A percentile compares a stretch with the other conserved stretches of the same genome.
Evolutionary conservation across 192 early-diverging fungal species (phyloP).

Genomic region (Backusella circina): DNA sequence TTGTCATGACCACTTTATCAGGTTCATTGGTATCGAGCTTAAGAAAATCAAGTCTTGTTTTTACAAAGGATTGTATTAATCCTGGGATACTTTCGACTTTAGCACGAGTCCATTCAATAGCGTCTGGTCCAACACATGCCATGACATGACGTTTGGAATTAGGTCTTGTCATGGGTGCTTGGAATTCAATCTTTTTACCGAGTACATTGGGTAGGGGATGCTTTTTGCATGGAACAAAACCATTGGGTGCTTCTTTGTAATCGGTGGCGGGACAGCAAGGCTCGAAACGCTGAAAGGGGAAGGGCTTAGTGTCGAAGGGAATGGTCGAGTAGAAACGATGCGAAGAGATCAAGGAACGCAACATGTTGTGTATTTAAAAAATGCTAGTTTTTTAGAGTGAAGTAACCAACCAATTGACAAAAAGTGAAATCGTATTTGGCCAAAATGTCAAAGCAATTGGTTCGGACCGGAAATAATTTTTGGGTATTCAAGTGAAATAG

Average conservation of each 20-base stretch:
- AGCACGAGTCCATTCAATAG: constrained; percentile 26
- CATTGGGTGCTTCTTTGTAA: background rate
- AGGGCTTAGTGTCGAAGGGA: constrained; percentile 29
- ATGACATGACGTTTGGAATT: constrained; percentile 24
- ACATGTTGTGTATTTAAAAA: background rate
- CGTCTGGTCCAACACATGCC: constrained; percentile 30
- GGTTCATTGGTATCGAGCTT: background rate
- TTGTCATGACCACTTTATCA: constrained; percentile 4
- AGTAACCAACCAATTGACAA: too few relatives aligned
- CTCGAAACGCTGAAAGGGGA: constrained; percentile 29
- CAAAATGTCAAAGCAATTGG: too few relatives aligned
- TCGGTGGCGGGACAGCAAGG: constrained; percentile 25
- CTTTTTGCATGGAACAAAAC: constrained; percentile 25
- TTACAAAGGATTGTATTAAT: background rate
- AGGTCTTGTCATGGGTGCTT: constrained; percentile 13
- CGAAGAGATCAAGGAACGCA: background rate
- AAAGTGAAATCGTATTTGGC: too few relatives aligned
- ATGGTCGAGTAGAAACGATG: constrained; percentile 6
- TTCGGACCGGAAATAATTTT: too few relatives aligned
- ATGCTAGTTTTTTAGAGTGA: too few relatives aligned
- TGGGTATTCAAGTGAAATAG: too few relatives aligned
- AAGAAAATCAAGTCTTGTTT: background rate
- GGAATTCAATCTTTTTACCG: constrained; percentile 30
- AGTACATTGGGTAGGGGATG: constrained; percentile 33
- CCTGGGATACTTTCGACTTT: constrained; percentile 30